Base-by-base conservation (phyloP, 768 basidiomycete genomes). In the Mycena alexandri region DNA sequence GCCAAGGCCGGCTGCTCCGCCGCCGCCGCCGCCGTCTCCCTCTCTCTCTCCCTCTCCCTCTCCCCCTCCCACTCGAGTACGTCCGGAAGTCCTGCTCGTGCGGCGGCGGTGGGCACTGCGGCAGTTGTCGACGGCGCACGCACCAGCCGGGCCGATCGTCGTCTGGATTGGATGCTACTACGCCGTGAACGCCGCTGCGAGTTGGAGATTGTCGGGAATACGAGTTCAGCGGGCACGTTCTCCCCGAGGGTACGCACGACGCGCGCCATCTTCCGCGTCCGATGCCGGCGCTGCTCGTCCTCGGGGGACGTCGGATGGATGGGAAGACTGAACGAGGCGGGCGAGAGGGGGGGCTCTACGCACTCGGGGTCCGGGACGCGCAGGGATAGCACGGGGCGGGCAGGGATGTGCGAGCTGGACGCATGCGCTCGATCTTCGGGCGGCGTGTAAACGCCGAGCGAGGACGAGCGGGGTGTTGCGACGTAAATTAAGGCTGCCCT, bases 171-270 rank as follows among this genome's bases (percentile, higher is more conserved):
- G 29, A 29, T 6, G 29, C 29, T 29, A 29, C 29, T 29, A 29
- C 29, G 29, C 29, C 29, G 29, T 6, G 29, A 29, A 29, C 29
- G 29, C 29, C 29, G 29, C 42, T 16, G 47, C 1, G 41, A 52
- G 34, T n/a, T 51, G 50, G 10, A 38, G 38, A 38, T 5, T 38
- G 25, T 41, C 5, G 63, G 63, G 60, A 68, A 70, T 29, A 86
- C 77, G 44, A 86, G 81, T 62, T 83, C 83, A 5, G 79, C 55
- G 25, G 85, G 85, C 47, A 86, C 76, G 55, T 76, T 76, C 72
- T 85, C 84, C 59, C 85, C 85, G 7, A 86, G 79, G 52, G 82
- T 83, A 44, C 84, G 83, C 8, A 76, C 71, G 54, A 86, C 79
- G 73, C 84, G 84, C 36, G 82, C 84, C 69, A 72, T 72, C 24